Percentiles rank a stretch among this genome's conserved stretches.
Evolutionary conservation across 768 basidiomycete genomes (phyloP).

Genomic region (Exsudoporus frostii): DNA sequence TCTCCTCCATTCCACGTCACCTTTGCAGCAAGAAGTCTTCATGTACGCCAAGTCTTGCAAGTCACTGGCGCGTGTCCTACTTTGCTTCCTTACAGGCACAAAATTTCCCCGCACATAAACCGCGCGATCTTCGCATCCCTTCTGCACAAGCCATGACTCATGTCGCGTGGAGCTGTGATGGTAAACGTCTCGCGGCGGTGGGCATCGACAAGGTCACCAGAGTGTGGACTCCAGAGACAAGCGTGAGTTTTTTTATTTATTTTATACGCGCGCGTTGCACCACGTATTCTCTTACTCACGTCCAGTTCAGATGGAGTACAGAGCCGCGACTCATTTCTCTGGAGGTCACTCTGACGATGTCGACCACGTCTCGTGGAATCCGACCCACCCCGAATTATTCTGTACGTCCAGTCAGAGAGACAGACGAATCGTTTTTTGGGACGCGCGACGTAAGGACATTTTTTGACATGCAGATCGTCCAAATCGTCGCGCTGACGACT

Average conservation of each 20-base stretch:
- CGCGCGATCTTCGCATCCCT: constrained; percentile 67
- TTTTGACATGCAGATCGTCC: too few species aligned
- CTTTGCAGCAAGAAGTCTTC: constrained; percentile 65
- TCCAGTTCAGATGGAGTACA: constrained; percentile 59
- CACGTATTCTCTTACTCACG: not conserved
- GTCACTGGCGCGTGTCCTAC: constrained; percentile 13
- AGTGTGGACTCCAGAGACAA: constrained; percentile 78
- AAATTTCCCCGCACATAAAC: constrained; percentile 76
- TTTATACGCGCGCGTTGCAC: not conserved
- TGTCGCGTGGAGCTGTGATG: constrained; percentile 83
- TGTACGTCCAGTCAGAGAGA: constrained; percentile 79
- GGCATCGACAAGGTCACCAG: constrained; percentile 77
- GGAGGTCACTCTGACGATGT: constrained; percentile 77
- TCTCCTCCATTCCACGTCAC: constrained; percentile 73
- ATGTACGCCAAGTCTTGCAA: constrained; percentile 45
- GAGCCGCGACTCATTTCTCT: constrained; percentile 60
- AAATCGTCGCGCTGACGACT: constrained; percentile 7
- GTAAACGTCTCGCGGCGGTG: constrained; percentile 75
- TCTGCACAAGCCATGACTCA: constrained; percentile 66
- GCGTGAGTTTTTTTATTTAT: constrained; percentile 56
- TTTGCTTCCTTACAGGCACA: constrained; percentile 50
- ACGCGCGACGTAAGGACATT: constrained; percentile 71
- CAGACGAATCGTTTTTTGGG: constrained; percentile 76
- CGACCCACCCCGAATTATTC: constrained; percentile 79
- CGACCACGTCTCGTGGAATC: constrained; percentile 84